phyloP scores from a whole-genome alignment of 306 rosid species.

The Abrus precatorius region DNA sequence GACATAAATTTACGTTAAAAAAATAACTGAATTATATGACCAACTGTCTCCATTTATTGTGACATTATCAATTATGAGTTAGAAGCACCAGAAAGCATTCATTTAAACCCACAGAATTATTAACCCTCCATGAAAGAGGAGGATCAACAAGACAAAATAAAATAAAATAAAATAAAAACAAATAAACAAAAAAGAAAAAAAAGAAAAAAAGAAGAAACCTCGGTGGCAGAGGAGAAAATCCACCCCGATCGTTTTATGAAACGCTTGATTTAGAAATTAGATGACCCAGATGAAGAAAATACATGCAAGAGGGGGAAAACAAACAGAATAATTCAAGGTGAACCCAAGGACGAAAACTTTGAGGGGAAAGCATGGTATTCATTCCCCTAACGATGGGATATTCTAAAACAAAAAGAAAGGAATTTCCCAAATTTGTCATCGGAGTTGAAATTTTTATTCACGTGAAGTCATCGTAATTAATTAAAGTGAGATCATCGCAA shows the following conservation, averaged over 20 bases:
- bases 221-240: conserved; percentile 41
- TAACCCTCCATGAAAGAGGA: conserved; percentile 17
- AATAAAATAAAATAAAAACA: background rate
- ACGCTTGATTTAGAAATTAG: conserved; percentile 39
- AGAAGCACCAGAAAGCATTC: conserved; percentile 44
- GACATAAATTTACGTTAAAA: conserved; percentile 48
- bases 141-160: conserved; percentile 15
- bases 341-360: conserved; percentile 59
- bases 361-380: conserved; percentile 65
- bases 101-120: conserved; percentile 41
- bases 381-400: conserved; percentile 63
- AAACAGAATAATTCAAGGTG: conserved; percentile 36
- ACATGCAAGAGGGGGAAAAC: conserved; percentile 1
- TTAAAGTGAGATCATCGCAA: conserved; percentile 54
- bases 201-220: background rate
- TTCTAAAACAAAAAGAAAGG: conserved; percentile 67
- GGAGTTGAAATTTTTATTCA: conserved; percentile 50
- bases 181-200: conserved; percentile 18
- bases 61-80: conserved; percentile 32
- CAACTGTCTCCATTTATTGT: conserved; percentile 49
- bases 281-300: conserved; percentile 52
- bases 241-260: conserved; percentile 37
- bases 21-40: conserved; percentile 31
- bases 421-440: conserved; percentile 56
- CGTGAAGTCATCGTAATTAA: conserved; percentile 61